Percentiles rank a stretch among this genome's conserved stretches.
phyloP scores from a whole-genome alignment of 2,329 filamentous ascomycete genomes.

The Colletotrichum theobromicola region DNA sequence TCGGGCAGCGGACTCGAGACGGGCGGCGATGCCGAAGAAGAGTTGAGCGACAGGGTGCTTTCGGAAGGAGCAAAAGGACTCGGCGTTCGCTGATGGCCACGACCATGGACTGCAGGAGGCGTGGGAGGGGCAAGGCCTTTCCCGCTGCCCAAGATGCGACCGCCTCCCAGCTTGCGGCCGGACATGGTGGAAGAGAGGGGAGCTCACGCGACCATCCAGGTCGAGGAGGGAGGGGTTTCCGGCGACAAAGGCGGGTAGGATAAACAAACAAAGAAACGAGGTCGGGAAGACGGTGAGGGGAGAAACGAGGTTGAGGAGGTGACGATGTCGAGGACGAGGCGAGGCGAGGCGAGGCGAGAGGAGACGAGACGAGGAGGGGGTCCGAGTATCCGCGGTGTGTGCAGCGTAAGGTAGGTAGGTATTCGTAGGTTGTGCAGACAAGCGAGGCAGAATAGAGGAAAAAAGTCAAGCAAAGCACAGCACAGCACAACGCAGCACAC shows the following conservation, averaged over 20 bases:
- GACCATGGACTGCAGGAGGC: conserved; percentile 35
- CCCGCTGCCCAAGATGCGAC: conserved; percentile 87
- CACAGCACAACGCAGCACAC: neutral
- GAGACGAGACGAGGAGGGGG: neutral
- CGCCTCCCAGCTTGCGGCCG: conserved; percentile 86
- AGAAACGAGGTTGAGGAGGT: neutral
- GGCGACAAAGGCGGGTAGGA: neutral
- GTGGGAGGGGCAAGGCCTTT: conserved; percentile 76
- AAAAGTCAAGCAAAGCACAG: neutral
- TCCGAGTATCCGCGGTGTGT: neutral
- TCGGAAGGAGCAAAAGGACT: conserved; percentile 62
- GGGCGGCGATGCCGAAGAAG: conserved; percentile 69
- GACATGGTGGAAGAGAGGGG: conserved; percentile 66
- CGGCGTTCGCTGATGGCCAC: conserved; percentile 44
- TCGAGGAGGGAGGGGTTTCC: neutral
- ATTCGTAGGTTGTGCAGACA: neutral
- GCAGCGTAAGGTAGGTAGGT: neutral
- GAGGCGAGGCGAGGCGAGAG: neutral
- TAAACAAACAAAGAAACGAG: conserved; percentile 23
- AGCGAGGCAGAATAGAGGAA: neutral
- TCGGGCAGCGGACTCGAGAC: conserved; percentile 68
- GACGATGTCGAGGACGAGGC: neutral
- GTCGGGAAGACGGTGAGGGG: neutral
- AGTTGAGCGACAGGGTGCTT: conserved; percentile 80
- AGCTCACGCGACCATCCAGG: conserved; percentile 17